Percentiles rank a stretch among this genome's conserved stretches.
These are phyloP conservation scores for sweet orange (Citrus sinensis) DNA, from an alignment of 345 rosid genomes.

Conservation along the genomic window DVS_A1.0 CM039163.1:6811001-6811500, in stretches of 20 bases:
- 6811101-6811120: neutral
- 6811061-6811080: neutral
- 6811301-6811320: neutral
- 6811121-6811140: neutral
- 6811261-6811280: neutral
- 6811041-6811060: neutral
- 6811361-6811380: neutral
- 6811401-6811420: neutral
- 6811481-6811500: no score
- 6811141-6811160: neutral
- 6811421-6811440: neutral
- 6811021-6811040: neutral
- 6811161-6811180: neutral
- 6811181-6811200: neutral
- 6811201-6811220: neutral
- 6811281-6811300: neutral
- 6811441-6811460: no score
- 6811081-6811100: neutral
- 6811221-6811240: neutral
- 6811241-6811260: neutral
- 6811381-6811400: neutral
- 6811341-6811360: neutral
- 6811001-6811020: neutral
- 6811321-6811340: neutral
- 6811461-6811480: no score